Evolutionary conservation across 805 yeast species (phyloP), one percentile per base, ranked within the genome.

Genomic region (Candida hispaniensis): DNA sequence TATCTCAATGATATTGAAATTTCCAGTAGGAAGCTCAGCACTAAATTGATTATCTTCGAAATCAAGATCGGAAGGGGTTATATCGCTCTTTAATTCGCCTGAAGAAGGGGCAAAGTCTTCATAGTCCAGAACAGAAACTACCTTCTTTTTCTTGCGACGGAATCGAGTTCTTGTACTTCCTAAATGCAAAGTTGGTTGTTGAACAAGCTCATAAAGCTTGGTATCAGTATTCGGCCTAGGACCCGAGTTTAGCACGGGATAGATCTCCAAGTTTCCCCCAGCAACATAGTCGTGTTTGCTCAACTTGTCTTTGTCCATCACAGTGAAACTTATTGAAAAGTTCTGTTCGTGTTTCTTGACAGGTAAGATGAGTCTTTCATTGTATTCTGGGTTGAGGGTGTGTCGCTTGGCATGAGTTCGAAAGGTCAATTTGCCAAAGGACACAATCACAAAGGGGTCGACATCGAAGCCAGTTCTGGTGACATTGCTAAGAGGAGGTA

Each of bases 381-480:
- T 75, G 58, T 75, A 88, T 1, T 75, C 66, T 0, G 98, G 98
- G 38, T 76, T 75, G 34, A 82, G 55, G 1, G 82, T 77, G 53
- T 88, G 96, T 14, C 80, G 69, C 45, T 75, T 69, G 75, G 85
- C 78, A 7, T 85, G 75, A 0, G 96, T 85, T 45, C 93, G 70
- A 54, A 72, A 88, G 0, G 88, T 83, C 45, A 78, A 78, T 47
- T 79, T 76, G 7, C 95, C 95, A 54, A 88, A 83, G 0, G 94
- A 75, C 1, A 83, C 76, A 12, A 88, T 83, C 3, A 88, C 88
- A 58, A 88, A 91, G 2, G 97, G 97, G 51, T 91, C 98, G 93
- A 91, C 82, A 55, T 85, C 94, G 50, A 79, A 88, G 1, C 86
- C 76, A 14, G 82, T 71, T 7, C 85, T 62, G 1, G 80, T 73